A percentile compares a stretch with the other conserved stretches of the same genome.
These are phyloP conservation scores for Agrocybe praecox DNA, from an alignment of 768 basidiomycete genomes.

Conservation along the genomic window DNA sequence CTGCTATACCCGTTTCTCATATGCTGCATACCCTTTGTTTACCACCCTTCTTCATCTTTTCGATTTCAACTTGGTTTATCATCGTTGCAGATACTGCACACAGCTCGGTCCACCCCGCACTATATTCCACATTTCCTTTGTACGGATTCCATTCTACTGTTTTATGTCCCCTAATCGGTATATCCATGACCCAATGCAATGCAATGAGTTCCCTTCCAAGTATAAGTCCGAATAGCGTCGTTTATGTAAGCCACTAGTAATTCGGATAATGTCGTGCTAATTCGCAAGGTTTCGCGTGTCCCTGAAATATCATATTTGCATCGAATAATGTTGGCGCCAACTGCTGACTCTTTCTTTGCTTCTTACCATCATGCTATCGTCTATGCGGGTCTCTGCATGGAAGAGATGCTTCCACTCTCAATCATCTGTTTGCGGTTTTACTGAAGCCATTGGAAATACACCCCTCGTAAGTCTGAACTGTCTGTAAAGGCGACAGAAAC, in stretches of 20 bases:
- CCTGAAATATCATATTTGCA: background rate
- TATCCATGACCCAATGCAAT: background rate
- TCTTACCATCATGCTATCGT: conserved; percentile 35
- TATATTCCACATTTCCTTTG: conserved; percentile 13
- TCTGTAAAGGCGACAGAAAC: background rate
- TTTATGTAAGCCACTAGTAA: conserved; percentile 26
- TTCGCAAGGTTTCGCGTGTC: conserved; percentile 16
- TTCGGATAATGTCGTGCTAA: conserved; percentile 37
- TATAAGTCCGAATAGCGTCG: no score
- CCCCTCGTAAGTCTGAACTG: conserved; percentile 65
- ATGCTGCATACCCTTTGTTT: conserved; percentile 36
- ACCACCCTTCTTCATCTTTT: conserved; percentile 20
- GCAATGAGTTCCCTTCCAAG: background rate
- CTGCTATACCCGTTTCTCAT: conserved; percentile 18
- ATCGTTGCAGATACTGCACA: conserved; percentile 38
- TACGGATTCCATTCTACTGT: conserved; percentile 19
- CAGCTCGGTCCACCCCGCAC: conserved; percentile 1
- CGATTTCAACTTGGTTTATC: conserved; percentile 33
- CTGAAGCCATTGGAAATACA: conserved; percentile 89
- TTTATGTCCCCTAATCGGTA: conserved; percentile 4
- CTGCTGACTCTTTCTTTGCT: conserved; percentile 5
- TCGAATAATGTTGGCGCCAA: conserved; percentile 2
- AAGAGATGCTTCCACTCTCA: conserved; percentile 40
- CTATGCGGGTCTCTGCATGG: conserved; percentile 26
- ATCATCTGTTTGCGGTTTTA: conserved; percentile 72